These are phyloP conservation scores for Magnusiomyces clavatus DNA, from an alignment of 1,139 yeast genomes.

Conservation along the genomic window DNA sequence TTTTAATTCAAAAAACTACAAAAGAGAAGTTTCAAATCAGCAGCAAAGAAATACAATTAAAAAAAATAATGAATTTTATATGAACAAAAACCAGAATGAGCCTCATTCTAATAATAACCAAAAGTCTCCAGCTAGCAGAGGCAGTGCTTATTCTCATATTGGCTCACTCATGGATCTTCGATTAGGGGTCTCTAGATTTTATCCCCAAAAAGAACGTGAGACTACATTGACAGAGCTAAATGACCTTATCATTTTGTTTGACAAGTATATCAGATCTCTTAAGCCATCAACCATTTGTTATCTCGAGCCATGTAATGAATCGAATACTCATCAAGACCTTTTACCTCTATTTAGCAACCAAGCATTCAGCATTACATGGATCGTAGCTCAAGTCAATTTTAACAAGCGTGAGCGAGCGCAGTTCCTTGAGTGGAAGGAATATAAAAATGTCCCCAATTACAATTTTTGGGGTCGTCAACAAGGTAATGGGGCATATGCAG, in stretches of 20 bases:
- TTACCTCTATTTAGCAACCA: constrained; percentile 1
- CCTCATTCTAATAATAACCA: too few species aligned
- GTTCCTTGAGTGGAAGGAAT: not conserved
- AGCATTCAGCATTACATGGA: not conserved
- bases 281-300: not conserved
- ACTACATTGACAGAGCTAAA: not conserved
- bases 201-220: too few species aligned
- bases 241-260: not conserved
- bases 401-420: constrained; percentile 1
- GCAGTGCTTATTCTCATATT: too few species aligned
- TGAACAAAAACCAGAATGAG: too few species aligned
- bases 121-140: too few species aligned
- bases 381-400: constrained; percentile 2
- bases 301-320: not conserved
- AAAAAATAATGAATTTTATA: too few species aligned
- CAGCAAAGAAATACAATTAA: too few species aligned
- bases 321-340: not conserved
- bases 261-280: not conserved
- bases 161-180: too few species aligned
- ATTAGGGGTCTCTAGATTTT: too few species aligned
- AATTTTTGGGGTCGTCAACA: not conserved
- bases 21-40: too few species aligned
- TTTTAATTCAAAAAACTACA: too few species aligned
- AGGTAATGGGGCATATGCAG: not conserved
- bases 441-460: not conserved